Evolutionary conservation across 352 stramenopile species (phyloP), one percentile per base, ranked within the genome.

Genomic region (Pythium scleroteichum): DNA sequence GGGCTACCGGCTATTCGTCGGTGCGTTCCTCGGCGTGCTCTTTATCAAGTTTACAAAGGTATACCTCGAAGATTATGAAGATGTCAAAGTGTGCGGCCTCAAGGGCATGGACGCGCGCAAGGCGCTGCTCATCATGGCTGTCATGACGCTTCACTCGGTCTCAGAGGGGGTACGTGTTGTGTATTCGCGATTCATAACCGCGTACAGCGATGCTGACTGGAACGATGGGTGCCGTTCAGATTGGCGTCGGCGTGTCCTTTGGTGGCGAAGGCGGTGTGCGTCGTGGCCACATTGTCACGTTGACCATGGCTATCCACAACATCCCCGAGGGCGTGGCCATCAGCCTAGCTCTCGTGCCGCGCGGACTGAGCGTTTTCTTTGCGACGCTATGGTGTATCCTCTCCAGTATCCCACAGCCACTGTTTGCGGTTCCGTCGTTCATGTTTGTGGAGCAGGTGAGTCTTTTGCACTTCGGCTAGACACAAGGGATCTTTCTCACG

Each of bases 141-240:
- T 99, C 26, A 99, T 99, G 97, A 99, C 95, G 22, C 76, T 99
- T 50, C 97, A 99, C 82, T 99, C 94, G 1, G 97, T 99, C 58
- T 97, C 94, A 17, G 97, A 99, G 81, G 97, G 97, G 33, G 92
- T 98, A 76, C 52, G 69, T 74, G 14, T 29, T 19, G 20, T 38
- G 1, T 19, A 7, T 56, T 23, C 27, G 45, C n/a, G n/a, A n/a
- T n/a, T n/a, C n/a, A n/a, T n/a, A n/a, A n/a, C n/a, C n/a, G n/a
- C n/a, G n/a, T n/a, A n/a, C n/a, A n/a, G n/a, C n/a, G n/a, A n/a
- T n/a, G n/a, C n/a, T n/a, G n/a, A n/a, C n/a, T n/a, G n/a, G 16
- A 44, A 26, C 54, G 32, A 56, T 29, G 22, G 14, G 45, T 16
- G 53, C 14, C 13, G 39, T 41, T 58, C 57, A 83, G 75, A 90